Evolutionary conservation across 2,329 filamentous ascomycete genomes (phyloP).

Genomic region (Calycina herbarum): DNA sequence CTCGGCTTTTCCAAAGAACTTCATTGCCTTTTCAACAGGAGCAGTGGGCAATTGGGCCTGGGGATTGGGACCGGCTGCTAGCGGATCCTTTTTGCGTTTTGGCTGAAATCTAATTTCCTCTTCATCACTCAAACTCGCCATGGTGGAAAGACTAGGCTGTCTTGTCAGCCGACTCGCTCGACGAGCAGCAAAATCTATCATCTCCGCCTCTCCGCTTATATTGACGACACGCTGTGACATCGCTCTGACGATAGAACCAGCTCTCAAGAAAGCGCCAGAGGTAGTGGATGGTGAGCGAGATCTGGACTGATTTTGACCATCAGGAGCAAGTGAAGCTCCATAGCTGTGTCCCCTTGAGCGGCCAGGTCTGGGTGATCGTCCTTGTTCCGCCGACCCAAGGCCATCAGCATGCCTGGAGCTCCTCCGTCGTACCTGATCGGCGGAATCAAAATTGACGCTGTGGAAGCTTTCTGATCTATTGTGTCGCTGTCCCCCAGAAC

Average conservation of each 20-base stretch:
- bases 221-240: constrained; percentile 99
- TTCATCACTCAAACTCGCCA: constrained; percentile 30
- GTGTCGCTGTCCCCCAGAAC: constrained; percentile 44
- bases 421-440: constrained; percentile 40
- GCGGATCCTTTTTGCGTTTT: constrained; percentile 32
- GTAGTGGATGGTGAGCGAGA: constrained; percentile 63
- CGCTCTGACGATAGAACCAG: constrained; percentile 73
- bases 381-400: constrained; percentile 59
- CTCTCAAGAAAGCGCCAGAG: constrained; percentile 64
- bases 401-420: constrained; percentile 60
- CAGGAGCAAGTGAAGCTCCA: constrained; percentile 56
- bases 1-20: constrained; percentile 28
- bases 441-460: constrained; percentile 51
- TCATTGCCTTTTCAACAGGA: constrained; percentile 36
- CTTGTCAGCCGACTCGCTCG: constrained; percentile 26
- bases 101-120: constrained; percentile 26
- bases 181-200: constrained; percentile 64
- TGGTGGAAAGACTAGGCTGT: constrained; percentile 14
- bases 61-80: constrained; percentile 38
- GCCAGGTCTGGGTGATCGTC: constrained; percentile 40
- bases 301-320: constrained; percentile 40
- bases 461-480: constrained; percentile 51
- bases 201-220: constrained; percentile 87
- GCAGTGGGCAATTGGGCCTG: constrained; percentile 27
- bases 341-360: constrained; percentile 55